Evolutionary conservation across 495 filamentous ascomycete species (phyloP), one percentile per base, ranked within the genome.

Genomic region (Rusavskia elegans): DNA sequence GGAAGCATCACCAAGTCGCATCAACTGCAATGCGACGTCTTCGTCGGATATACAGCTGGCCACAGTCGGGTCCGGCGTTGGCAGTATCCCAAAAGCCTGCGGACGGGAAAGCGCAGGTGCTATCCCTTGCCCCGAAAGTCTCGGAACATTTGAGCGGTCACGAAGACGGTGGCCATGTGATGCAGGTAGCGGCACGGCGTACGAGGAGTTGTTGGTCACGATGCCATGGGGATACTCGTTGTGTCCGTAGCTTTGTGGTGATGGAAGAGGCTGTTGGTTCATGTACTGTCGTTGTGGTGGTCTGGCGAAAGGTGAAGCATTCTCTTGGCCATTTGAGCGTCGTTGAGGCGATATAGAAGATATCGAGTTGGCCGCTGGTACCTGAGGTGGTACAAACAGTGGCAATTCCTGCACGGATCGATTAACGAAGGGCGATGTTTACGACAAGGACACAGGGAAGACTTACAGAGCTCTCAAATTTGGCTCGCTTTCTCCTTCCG

Each of bases 391-490:
- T 42, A 86, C 89, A 62, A 95, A 98, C 38, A 98, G 74, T 5
- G 92, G 92, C 25, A 98, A 74, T 74, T 96, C 90, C 92, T 98
- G 29, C 55, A 58, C 53, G 59, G 53, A 57, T 52, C 39, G 32
- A 41, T 5, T 37, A 35, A 52, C 54, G 30, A 53, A 51, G 45
- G 21, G 8, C 41, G 23, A 10, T 41, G 59, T 55, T 58, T 45
- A 48, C 57, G 55, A 42, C 16, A 57, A 53, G 62, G 21, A 54
- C 36, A 16, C 32, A 49, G n/a, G 45, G 7, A 53, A 54, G 29
- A 75, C 88, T 80, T 77, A 96, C 89, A 58, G 89, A 94, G 68
- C 89, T 96, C 58, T 95, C 88, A 64, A 98, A 98, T 71, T 95
- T 95, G 55, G 92, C 85, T 62, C 87, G 80, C 74, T 98, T 96